Evolutionary conservation across 352 stramenopile genomes (phyloP).

Genomic region (Phytophthora melonis): DNA sequence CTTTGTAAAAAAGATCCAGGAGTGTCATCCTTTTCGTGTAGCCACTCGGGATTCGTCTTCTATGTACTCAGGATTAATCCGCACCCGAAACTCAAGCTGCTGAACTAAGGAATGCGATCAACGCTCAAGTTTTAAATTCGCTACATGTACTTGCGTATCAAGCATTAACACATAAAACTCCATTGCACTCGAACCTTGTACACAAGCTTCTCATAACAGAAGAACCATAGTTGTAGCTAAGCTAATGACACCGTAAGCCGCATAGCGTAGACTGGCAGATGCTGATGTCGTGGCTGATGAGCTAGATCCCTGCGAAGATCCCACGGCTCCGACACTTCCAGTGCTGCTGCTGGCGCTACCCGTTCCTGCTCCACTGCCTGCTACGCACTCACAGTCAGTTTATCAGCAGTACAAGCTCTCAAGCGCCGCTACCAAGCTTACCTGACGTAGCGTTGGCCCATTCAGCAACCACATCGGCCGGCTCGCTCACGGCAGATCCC

Average conservation of each 20-base stretch:
- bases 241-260: constrained; percentile 1
- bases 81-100: no score
- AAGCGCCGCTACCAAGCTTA: constrained; percentile 16
- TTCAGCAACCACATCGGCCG: constrained; percentile 39
- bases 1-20: no score
- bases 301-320: constrained; percentile 8
- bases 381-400: neutral
- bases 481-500: constrained; percentile 55
- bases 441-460: constrained; percentile 40
- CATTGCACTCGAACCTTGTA: neutral
- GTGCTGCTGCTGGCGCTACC: constrained; percentile 14
- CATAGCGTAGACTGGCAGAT: neutral
- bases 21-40: no score
- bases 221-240: constrained; percentile 9
- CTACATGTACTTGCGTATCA: neutral
- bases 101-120: no score
- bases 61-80: no score
- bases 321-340: constrained; percentile 8
- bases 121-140: no score
- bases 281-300: constrained; percentile 23
- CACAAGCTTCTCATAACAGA: neutral
- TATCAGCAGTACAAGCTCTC: neutral
- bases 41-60: no score
- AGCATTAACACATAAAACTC: neutral
- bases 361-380: constrained; percentile 23